Evolutionary conservation across 805 yeast species (phyloP), one percentile per base, ranked within the genome.

Genomic region (Metschnikowia baotianmanensis): DNA sequence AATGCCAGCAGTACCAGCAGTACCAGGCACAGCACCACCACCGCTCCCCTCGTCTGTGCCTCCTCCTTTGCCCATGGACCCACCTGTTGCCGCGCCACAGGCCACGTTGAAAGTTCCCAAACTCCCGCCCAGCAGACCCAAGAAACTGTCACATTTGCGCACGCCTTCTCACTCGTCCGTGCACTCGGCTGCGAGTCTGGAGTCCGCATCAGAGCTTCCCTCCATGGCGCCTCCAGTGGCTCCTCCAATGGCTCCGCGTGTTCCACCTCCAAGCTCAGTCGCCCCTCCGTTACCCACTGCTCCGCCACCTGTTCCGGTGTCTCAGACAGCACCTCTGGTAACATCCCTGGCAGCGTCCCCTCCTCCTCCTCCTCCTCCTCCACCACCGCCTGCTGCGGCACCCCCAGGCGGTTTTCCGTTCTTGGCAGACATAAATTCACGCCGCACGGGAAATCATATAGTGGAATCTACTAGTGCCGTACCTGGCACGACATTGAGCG

Each of bases 111-210:
- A 48, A 27, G 48, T 49, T 4, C 72, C 73, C 5, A 64, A 60
- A 34, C 34, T 67, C 36, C 74, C 74, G 1, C 71, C 72, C 2
- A 56, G 54, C 20, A 57, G 74, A 33, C 74, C 74, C 19, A 61
- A 57, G 47, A 69, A 68, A 45, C 62, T 69, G 30, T 43, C 57
- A 1, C 73, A 68, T 50, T 48, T 64, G 46, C 57, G 57, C 43
- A 40, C 54, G 15, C 27, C 40, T 12, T 59, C 65, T 2, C 36
- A 48, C 5, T 50, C 50, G 17, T 58, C 64, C 15, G 40, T 46
- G 9, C 33, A 31, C 26, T 54, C 59, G 10, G 36, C 42, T 24
- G 58, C 51, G 19, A 27, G 15, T 10, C 30, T 19, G 12, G 18
- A 18, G 18, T 21, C 24, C 18, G 27, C 39, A n/a, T 24, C 28